Conservation (phyloP, 805 yeast species). For the Kodamaea kaohsiungensis region DNA sequence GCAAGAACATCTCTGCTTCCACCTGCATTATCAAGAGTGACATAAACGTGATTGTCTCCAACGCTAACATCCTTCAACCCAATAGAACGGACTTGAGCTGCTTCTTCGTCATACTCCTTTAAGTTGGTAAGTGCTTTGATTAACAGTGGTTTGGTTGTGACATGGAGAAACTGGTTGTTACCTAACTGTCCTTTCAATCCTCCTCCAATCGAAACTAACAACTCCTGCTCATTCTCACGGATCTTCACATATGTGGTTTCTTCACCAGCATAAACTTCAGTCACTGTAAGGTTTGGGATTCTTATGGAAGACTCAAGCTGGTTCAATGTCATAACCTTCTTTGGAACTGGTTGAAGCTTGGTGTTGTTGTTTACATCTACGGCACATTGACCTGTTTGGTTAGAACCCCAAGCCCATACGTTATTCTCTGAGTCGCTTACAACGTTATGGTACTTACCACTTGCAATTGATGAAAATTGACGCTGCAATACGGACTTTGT, state of each 20-base stretch:
- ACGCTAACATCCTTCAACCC: slow-evolving; percentile 53
- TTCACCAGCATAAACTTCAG: slow-evolving; percentile 67
- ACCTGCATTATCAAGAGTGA: slow-evolving; percentile 52
- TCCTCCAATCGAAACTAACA: slow-evolving; percentile 66
- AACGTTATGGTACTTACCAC: slow-evolving; percentile 74
- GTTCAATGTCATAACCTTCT: slow-evolving; percentile 33
- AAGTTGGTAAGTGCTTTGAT: slow-evolving; percentile 50
- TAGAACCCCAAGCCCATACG: slow-evolving; percentile 86
- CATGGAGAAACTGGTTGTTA: slow-evolving; percentile 70
- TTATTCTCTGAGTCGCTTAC: slow-evolving; percentile 67
- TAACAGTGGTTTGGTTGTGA: slow-evolving; percentile 65
- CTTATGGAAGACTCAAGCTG: slow-evolving; percentile 25
- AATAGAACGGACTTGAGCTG: slow-evolving; percentile 42
- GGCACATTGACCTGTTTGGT: slow-evolving; percentile 84
- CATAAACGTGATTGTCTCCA: slow-evolving; percentile 67
- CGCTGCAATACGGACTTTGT: slow-evolving; percentile 30
- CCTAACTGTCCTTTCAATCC: slow-evolving; percentile 89
- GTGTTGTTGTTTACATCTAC: slow-evolving; percentile 63
- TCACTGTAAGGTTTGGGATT: slow-evolving; percentile 45
- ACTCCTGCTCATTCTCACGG: slow-evolving; percentile 20
- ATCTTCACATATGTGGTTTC: slow-evolving; percentile 46
- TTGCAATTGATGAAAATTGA: slow-evolving; percentile 57
- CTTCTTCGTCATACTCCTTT: slow-evolving; percentile 55
- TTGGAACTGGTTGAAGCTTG: slow-evolving; percentile 73
- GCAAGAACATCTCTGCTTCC: slow-evolving; percentile 55